phyloP scores from a whole-genome alignment of 352 stramenopile species.

The Blastocystis sp. region DNA sequence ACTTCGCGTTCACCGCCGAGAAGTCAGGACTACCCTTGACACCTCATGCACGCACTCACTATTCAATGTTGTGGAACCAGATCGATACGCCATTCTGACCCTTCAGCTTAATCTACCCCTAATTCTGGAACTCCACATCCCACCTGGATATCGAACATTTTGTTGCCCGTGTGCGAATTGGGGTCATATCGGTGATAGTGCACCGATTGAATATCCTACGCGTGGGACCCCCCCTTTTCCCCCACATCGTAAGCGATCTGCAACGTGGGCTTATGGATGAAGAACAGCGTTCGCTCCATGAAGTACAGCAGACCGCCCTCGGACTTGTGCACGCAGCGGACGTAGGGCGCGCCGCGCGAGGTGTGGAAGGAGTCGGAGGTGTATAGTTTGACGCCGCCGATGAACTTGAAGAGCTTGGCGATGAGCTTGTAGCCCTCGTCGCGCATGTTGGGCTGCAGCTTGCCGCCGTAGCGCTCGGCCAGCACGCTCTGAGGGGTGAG shows the following conservation, averaged over 20 bases:
- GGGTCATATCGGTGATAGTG: constrained; percentile 94
- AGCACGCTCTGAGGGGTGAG: constrained; percentile 83
- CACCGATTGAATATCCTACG: constrained; percentile 89
- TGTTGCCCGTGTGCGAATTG: constrained; percentile 73
- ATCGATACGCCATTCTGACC: constrained; percentile 30
- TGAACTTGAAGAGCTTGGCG: constrained; percentile 94
- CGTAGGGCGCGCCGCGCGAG: constrained; percentile 76
- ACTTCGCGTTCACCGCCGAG: constrained; percentile 74
- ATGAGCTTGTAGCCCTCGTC: constrained; percentile 93
- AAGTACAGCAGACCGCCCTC: constrained; percentile 87
- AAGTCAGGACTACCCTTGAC: constrained; percentile 64
- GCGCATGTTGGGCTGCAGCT: constrained; percentile 90
- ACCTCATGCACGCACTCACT: neutral
- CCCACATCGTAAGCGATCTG: constrained; percentile 90
- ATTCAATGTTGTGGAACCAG: constrained; percentile 68
- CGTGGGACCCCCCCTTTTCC: neutral
- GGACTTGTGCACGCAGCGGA: constrained; percentile 82
- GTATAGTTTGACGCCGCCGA: constrained; percentile 75
- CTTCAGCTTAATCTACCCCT: constrained; percentile 42
- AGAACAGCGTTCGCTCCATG: constrained; percentile 89
- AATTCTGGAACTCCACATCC: constrained; percentile 73
- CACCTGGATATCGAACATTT: constrained; percentile 65
- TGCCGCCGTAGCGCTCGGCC: constrained; percentile 90
- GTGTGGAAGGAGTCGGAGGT: constrained; percentile 72
- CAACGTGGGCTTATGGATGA: constrained; percentile 97